Conservation (phyloP, 1,139 yeast species). For the Suhomyces kunorum region DNA sequence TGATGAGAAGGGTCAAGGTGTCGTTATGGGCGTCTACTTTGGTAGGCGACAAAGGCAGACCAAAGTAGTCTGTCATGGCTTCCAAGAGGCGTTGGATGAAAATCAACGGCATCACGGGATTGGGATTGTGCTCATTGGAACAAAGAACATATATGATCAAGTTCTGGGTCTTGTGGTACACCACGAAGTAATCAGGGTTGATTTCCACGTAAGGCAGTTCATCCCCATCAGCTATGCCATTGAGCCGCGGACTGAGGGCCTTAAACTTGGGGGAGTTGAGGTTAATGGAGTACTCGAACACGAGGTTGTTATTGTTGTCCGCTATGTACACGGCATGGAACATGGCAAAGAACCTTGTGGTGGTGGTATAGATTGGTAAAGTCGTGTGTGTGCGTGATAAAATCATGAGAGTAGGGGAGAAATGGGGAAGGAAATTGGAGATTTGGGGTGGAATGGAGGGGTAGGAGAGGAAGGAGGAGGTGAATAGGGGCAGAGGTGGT, state of each 20-base stretch:
- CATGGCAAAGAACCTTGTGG: conserved; percentile 10
- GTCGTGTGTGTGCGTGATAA: not conserved
- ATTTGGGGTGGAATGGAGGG: too few relatives aligned
- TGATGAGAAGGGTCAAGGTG: conserved; percentile 55
- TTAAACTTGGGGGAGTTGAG: conserved; percentile 53
- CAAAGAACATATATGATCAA: conserved; percentile 33
- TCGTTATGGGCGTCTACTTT: conserved; percentile 68
- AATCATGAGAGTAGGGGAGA: not conserved
- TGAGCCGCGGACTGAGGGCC: conserved; percentile 26
- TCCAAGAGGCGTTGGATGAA: conserved; percentile 55
- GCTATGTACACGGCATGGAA: conserved; percentile 65
- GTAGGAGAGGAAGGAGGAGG: too few relatives aligned
- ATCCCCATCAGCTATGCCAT: conserved; percentile 9
- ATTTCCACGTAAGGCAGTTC: conserved; percentile 28
- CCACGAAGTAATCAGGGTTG: conserved; percentile 32
- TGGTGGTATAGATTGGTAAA: not conserved
- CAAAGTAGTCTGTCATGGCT: conserved; percentile 59
- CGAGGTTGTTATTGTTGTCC: conserved; percentile 53
- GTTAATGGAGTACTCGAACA: conserved; percentile 58
- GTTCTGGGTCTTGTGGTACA: conserved; percentile 25
- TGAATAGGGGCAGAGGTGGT: too few relatives aligned
- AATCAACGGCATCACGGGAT: conserved; percentile 57
- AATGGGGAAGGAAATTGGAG: too few relatives aligned
- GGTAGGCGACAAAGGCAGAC: conserved; percentile 54
- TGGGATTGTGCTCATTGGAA: conserved; percentile 19